Evolutionary conservation across 345 rosid species (phyloP), one percentile per base, ranked within the genome.

Genomic region (Erucastrum elatum): DNA sequence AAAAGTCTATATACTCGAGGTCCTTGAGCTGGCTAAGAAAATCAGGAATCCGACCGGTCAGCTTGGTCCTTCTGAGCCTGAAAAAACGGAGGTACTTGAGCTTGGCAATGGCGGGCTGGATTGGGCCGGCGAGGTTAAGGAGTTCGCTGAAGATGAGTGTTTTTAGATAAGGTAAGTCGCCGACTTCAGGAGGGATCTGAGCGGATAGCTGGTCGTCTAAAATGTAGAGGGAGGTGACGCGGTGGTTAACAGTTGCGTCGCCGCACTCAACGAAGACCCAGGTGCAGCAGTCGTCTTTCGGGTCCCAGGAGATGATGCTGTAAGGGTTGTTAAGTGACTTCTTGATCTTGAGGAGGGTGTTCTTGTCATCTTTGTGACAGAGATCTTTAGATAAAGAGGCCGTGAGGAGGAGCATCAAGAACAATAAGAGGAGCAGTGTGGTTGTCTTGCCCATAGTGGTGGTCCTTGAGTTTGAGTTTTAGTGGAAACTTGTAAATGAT

Each of bases 241-340:
- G 94, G 84, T 89, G 63, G 79, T 85, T 88, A 71, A 84, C 76
- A 61, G 85, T 84, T 68, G 86, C 83, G 68, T 63, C 49, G 65
- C 88, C 82, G 73, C 97, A 93, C 5, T 84, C 77, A n/a, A 94
- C 81, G 25, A 71, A 66, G 74, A 80, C 64, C 96, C 96, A 94
- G 4, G 51, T 89, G 80, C 97, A 91, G 81, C 98, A 93, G 68
- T 90, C 98, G 0, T 82, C 51, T 69, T 85, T 79, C 0, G 88
- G 82, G 5, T 84, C 58, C 98, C 98, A 91, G 0, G 94, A 80
- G 64, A 88, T 82, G 41, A 89, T 77, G 56, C 66, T 72, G 82
- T 86, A 89, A 64, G 96, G 96, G 71, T 89, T 74, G 75, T 84
- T 83, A n/a, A 89, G 84, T 53, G 86, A 74, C 63, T 84, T 56